Conservation (phyloP, 1,284 basidiomycete genomes). For the Pyrrhoderma noxium region DNA sequence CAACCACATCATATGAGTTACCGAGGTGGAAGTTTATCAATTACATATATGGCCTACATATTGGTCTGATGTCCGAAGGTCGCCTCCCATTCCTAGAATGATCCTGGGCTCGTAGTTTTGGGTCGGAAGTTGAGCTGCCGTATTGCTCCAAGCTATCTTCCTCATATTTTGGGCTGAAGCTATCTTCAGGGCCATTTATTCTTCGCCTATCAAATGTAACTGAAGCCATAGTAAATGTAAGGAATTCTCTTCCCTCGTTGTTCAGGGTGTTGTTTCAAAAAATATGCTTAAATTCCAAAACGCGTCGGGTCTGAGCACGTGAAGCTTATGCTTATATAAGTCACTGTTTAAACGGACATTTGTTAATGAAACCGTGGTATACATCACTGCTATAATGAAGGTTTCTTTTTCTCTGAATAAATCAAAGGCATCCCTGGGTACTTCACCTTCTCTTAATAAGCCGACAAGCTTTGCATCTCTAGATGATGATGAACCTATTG, state of each 20-base stretch:
- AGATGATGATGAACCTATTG: conserved; percentile 55
- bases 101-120: conserved; percentile 23
- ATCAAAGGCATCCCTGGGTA: conserved; percentile 44
- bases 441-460: conserved; percentile 50
- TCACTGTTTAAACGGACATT: no score
- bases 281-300: neutral
- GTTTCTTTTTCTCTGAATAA: conserved; percentile 69
- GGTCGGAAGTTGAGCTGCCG: conserved; percentile 23
- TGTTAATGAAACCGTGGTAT: no score
- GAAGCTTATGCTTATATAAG: no score
- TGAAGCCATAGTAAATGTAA: conserved; percentile 34
- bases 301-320: no score
- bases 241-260: neutral
- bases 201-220: conserved; percentile 75
- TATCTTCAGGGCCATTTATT: conserved; percentile 84
- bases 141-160: conserved; percentile 25
- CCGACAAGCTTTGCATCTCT: conserved; percentile 53
- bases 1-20: neutral
- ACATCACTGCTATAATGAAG: conserved; percentile 48
- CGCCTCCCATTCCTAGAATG: conserved; percentile 41
- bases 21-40: conserved; percentile 17
- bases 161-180: conserved; percentile 55
- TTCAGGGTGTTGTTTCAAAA: neutral
- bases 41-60: conserved; percentile 72
- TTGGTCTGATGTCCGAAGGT: conserved; percentile 65